Percentiles rank a stretch among this genome's conserved stretches.
Conservation (phyloP, 2,329 filamentous ascomycete genomes). For the Fusarium palustre region DNA sequence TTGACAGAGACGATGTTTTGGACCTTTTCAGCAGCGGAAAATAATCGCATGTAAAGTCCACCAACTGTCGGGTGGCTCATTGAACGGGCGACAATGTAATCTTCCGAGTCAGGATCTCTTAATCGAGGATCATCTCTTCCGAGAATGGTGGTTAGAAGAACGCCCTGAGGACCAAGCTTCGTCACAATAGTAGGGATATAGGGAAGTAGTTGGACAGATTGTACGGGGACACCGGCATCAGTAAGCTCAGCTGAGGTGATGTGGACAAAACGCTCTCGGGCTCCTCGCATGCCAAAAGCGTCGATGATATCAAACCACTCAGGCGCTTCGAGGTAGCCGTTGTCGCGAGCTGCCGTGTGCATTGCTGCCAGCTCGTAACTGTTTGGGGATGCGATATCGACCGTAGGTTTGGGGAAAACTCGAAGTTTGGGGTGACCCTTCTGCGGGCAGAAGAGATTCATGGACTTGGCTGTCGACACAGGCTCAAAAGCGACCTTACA, state of each 20-base stretch:
- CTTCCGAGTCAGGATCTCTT: slow-evolving; percentile 68
- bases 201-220: slow-evolving; percentile 85
- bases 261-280: slow-evolving; percentile 76
- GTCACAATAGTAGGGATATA: slow-evolving; percentile 88
- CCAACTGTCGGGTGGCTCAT: slow-evolving; percentile 67
- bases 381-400: slow-evolving; percentile 86
- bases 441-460: slow-evolving; percentile 70
- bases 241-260: slow-evolving; percentile 76
- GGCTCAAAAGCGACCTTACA: slow-evolving; percentile 84
- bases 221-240: slow-evolving; percentile 84
- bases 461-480: slow-evolving; percentile 84
- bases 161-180: slow-evolving; percentile 82
- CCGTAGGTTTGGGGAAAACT: slow-evolving; percentile 70
- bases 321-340: slow-evolving; percentile 74
- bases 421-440: slow-evolving; percentile 55
- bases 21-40: slow-evolving; percentile 74
- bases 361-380: slow-evolving; percentile 83
- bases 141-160: slow-evolving; percentile 80
- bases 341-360: slow-evolving; percentile 74
- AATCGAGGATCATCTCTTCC: slow-evolving; percentile 75
- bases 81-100: slow-evolving; percentile 77
- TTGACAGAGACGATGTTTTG: slow-evolving; percentile 88
- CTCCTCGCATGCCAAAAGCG: slow-evolving; percentile 79
- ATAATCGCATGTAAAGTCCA: slow-evolving; percentile 84
- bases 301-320: slow-evolving; percentile 87